Evolutionary conservation across 768 basidiomycete genomes (phyloP).

Genomic region (Collybia sordida): DNA sequence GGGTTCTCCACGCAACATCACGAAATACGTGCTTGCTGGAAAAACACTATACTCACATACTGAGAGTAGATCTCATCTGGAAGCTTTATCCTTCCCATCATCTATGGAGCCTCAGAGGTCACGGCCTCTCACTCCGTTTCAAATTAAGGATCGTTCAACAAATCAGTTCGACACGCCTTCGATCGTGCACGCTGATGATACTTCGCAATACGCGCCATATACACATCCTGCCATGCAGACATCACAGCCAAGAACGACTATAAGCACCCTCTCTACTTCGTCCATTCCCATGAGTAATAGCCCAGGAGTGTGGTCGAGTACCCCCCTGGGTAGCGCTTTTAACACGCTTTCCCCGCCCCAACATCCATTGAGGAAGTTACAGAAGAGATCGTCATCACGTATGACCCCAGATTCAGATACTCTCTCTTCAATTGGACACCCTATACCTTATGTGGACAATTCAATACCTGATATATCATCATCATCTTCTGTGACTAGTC

Average conservation of each 20-base stretch:
- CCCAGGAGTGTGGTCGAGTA: constrained; percentile 10
- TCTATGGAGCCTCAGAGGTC: not conserved
- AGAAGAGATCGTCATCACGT: not conserved
- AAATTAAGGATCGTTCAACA: not conserved
- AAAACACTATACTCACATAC: not conserved
- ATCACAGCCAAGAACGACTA: not conserved
- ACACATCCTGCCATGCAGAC: not conserved
- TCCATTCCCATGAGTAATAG: constrained; percentile 42
- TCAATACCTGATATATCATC: constrained; percentile 1
- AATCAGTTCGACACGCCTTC: not conserved
- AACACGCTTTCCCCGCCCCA: constrained; percentile 5
- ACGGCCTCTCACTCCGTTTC: not conserved
- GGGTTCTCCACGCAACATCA: not conserved
- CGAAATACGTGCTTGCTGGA: not conserved
- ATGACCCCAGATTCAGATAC: constrained; percentile 6
- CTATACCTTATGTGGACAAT: not conserved
- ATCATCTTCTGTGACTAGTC: constrained; percentile 2
- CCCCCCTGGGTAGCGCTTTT: not conserved
- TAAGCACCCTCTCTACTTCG: constrained; percentile 12
- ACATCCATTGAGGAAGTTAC: not conserved
- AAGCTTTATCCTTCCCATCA: not conserved
- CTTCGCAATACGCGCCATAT: not conserved
- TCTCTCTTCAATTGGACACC: not conserved
- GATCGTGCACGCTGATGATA: not conserved
- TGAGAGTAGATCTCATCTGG: not conserved